Percentiles rank a stretch among this genome's conserved stretches.
Conservation (phyloP, 2,329 filamentous ascomycete species). For the Colletotrichum camelliae region DNA sequence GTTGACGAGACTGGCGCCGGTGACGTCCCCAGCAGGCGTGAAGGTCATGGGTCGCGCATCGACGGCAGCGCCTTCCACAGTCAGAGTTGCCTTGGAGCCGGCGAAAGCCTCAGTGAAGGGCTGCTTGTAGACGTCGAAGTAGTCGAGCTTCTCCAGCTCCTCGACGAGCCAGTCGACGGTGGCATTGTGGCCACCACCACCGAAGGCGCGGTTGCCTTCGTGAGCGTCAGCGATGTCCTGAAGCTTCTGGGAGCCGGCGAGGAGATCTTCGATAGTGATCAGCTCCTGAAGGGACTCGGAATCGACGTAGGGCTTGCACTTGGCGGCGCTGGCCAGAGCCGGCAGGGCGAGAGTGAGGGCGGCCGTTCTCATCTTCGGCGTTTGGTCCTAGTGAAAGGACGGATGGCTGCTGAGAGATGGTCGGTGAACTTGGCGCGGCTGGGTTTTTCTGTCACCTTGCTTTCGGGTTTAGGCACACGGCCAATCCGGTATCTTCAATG, state of each 20-base stretch:
- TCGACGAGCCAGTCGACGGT: slow-evolving; percentile 51
- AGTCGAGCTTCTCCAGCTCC: slow-evolving; percentile 39
- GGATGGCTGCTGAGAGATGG: too few species aligned
- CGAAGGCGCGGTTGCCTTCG: slow-evolving; percentile 48
- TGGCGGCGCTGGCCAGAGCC: slow-evolving; percentile 25
- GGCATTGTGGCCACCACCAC: slow-evolving; percentile 48
- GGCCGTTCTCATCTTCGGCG: slow-evolving; percentile 21
- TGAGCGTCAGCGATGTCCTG: slow-evolving; percentile 48
- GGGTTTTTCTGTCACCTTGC: too few species aligned
- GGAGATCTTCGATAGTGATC: slow-evolving; percentile 44
- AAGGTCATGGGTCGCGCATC: slow-evolving; percentile 46
- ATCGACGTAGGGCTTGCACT: slow-evolving; percentile 38
- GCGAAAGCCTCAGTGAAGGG: slow-evolving; percentile 46
- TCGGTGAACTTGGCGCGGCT: neutral
- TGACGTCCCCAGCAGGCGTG: slow-evolving; percentile 52
- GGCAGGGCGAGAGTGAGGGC: slow-evolving; percentile 30
- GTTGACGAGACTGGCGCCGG: slow-evolving; percentile 43
- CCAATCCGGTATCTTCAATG: too few species aligned
- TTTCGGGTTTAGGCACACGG: too few species aligned
- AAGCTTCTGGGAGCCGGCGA: slow-evolving; percentile 48
- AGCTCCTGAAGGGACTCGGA: slow-evolving; percentile 42
- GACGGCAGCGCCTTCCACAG: slow-evolving; percentile 32
- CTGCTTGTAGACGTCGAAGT: slow-evolving; percentile 51
- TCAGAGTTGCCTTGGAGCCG: slow-evolving; percentile 34
- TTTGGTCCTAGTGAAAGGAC: too few species aligned